Evolutionary conservation across 805 yeast genomes (phyloP), one percentile per base, ranked within the genome.

Genomic region (Metschnikowia orientalis): DNA sequence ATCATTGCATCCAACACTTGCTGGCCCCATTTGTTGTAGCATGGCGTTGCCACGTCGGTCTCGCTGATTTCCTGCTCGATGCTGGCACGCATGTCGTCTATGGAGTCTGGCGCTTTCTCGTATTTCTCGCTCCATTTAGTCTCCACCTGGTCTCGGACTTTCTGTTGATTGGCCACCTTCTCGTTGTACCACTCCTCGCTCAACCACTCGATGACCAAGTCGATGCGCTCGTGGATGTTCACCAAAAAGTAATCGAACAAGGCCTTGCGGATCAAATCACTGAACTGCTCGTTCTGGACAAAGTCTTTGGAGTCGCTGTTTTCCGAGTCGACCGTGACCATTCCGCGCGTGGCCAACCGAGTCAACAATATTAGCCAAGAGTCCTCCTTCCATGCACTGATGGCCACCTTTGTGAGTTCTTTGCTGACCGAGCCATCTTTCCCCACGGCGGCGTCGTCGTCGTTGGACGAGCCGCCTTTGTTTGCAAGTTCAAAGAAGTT

Each of bases 121-220:
- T 34, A 43, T 22, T 45, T 38, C n/a, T 40, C 23, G 18, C 46
- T 34, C 23, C 30, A 47, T 38, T 21, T 37, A 32, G 28, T 46
- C 3, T 36, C 44, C 21, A 41, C 44, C 17, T 38, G 47, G 6
- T 47, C 53, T 44, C 38, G 38, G 20, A 51, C 34, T 17, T 39
- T 44, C 39, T 44, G 62, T 39, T 65, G 69, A 37, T 57, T 58
- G 30, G 50, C 47, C 3, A 72, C 71, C 36, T 50, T 61, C 50
- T 80, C 84, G 30, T 75, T 66, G 59, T 76, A 79, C 94, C 96
- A 92, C 56, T 92, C 98, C 59, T 92, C 98, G 49, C 83, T 89
- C 35, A 92, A 62, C 99, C 99, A 92, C 42, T 83, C 88, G 23
- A 90, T 77, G 12, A 87, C 78, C 21, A 81, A 59, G 38, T 85